These are phyloP conservation scores for Talaromyces atroroseus DNA, from an alignment of 2,329 filamentous ascomycete species.

Conservation along the genomic window DNA sequence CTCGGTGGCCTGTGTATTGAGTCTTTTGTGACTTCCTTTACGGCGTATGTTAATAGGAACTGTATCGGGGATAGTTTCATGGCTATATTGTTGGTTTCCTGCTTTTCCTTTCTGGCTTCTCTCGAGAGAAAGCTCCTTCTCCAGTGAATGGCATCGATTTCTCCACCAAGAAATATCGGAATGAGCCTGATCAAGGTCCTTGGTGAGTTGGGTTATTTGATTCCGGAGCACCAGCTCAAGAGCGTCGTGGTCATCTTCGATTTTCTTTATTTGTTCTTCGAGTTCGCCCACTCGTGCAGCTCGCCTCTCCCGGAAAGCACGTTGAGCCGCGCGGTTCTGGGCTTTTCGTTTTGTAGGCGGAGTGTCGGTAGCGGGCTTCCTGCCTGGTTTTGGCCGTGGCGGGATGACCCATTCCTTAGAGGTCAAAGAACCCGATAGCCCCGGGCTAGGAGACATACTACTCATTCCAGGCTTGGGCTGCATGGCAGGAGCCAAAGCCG, in stretches of 20 bases:
- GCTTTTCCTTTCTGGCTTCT: slow-evolving; percentile 36
- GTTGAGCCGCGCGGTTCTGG: slow-evolving; percentile 87
- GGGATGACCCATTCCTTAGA: slow-evolving; percentile 83
- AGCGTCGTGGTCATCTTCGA: slow-evolving; percentile 43
- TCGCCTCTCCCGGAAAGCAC: slow-evolving; percentile 81
- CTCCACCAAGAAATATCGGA: slow-evolving; percentile 45
- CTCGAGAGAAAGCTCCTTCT: slow-evolving; percentile 53
- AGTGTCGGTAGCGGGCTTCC: slow-evolving; percentile 90
- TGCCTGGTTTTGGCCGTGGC: slow-evolving; percentile 78
- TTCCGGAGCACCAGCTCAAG: slow-evolving; percentile 50
- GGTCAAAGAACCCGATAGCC: slow-evolving; percentile 54
- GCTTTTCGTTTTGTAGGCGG: slow-evolving; percentile 89
- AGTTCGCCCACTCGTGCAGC: slow-evolving; percentile 74
- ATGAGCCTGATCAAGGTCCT: slow-evolving; percentile 61
- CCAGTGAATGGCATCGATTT: slow-evolving; percentile 55
- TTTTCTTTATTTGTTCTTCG: slow-evolving; percentile 46
- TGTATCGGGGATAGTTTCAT: slow-evolving; percentile 2
- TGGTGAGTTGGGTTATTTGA: slow-evolving; percentile 52
- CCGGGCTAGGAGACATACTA: slow-evolving; percentile 26
- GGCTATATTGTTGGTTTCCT: slow-evolving; percentile 34
- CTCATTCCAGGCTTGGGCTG: slow-evolving; percentile 23
- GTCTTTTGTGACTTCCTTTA: slow-evolving; percentile 13
- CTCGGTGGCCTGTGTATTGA: background rate
- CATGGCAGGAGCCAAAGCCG: slow-evolving; percentile 27
- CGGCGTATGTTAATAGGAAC: slow-evolving; percentile 12